Conservation (phyloP, 352 stramenopile genomes). For the Phytophthora cryptogea region DNA sequence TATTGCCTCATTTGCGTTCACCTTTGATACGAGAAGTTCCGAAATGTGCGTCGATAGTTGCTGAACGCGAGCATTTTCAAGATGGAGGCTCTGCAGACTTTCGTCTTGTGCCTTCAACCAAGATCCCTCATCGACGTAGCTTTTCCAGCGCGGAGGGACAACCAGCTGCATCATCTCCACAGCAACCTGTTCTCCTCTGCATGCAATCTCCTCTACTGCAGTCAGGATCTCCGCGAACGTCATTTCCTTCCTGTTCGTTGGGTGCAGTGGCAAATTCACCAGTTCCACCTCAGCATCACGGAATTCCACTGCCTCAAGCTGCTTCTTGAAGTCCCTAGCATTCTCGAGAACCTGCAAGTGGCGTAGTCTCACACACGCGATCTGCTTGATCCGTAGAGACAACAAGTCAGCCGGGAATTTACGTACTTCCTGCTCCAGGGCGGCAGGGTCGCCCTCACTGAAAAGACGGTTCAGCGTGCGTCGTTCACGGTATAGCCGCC, state of each 20-base stretch:
- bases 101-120: constrained; percentile 53
- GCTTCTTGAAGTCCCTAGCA: constrained; percentile 37
- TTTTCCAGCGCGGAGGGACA: constrained; percentile 49
- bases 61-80: constrained; percentile 47
- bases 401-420: constrained; percentile 38
- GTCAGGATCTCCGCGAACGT: constrained; percentile 66
- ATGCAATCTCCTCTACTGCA: constrained; percentile 57
- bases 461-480: constrained; percentile 51
- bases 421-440: constrained; percentile 38
- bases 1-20: constrained; percentile 58
- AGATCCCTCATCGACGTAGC: constrained; percentile 38
- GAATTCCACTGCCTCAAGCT: constrained; percentile 47
- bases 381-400: constrained; percentile 51
- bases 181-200: constrained; percentile 55
- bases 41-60: constrained; percentile 46
- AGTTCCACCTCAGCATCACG: constrained; percentile 46
- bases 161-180: constrained; percentile 53
- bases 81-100: constrained; percentile 44
- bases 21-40: constrained; percentile 52
- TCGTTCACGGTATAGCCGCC: constrained; percentile 48
- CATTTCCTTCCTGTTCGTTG: constrained; percentile 49
- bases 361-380: constrained; percentile 49
- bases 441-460: constrained; percentile 19
- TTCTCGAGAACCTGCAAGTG: constrained; percentile 49
- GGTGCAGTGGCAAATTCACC: constrained; percentile 38